Base-by-base conservation (phyloP, 2,329 filamentous ascomycete genomes). In the Didymellaceae sp. region DNA sequence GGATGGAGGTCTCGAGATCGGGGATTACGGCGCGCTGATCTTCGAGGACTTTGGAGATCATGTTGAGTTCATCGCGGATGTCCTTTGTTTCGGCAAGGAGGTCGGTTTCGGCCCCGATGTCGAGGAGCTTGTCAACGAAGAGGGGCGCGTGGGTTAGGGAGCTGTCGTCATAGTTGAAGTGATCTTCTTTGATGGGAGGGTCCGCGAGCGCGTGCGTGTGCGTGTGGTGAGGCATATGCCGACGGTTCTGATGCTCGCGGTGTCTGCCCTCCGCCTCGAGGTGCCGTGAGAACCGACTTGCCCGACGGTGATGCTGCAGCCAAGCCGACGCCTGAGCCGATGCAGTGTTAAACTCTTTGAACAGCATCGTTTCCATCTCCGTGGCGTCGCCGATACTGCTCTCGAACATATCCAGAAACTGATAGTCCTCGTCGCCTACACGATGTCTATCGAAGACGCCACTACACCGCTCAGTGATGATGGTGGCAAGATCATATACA, bases 341-440 rank as follows among this genome's bases (percentile, higher is more conserved):
- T 1, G 84, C 84, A 11, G 70, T 72, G 52, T 86, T 84, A 71
- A 87, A 87, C 70, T 76, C 64, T 78, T 79, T 17, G 57, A 87
- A 87, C 0, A 87, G 76, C n/a, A 78, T 70, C 0, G 81, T 85
- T 63, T 86, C 82, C 24, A 62, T 61, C 21, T 77, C 73, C 8
- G 75, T 77, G 1, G 72, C 73, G 20, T 72, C 63, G 2, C 85
- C 85, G 32, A 88, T 86, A 2, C 80, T 83, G 11, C 78, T 79
- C 57, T 87, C 84, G 53, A 88, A 88, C 81, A 87, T 87, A 54
- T 87, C 85, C 1, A 87, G 65, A 43, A 88, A 87, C 52, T 86
- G 82, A 40, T 83, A 85, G 22, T 84, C 77, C 47, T 85, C 82
- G 55, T 85, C 80, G 17, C 79, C 80, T 39, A 82, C 73, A 3